These are phyloP conservation scores for Ceratonia siliqua DNA, from an alignment of 306 rosid species.

Conservation along the genomic window DNA sequence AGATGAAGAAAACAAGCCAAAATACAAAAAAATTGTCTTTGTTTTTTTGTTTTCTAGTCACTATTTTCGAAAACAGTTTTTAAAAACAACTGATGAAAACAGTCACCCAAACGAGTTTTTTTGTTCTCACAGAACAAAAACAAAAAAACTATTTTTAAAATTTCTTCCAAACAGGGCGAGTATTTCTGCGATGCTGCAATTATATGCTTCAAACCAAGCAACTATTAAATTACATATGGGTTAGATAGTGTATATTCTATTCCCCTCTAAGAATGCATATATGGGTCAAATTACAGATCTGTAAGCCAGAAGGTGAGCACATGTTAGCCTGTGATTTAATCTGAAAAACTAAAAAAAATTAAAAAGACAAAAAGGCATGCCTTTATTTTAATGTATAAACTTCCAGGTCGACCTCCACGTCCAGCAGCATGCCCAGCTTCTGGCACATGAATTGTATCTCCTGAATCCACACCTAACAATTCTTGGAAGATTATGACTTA, in stretches of 20 bases:
- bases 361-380: conserved; percentile 31
- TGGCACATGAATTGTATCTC: conserved; percentile 93
- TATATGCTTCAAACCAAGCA: background rate
- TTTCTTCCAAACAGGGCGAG: no score
- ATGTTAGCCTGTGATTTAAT: conserved; percentile 17
- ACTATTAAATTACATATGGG: background rate
- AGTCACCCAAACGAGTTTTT: no score
- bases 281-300: conserved; percentile 6
- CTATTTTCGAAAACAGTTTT: no score
- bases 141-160: no score
- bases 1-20: no score
- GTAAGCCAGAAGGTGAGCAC: conserved; percentile 24
- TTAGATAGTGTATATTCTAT: conserved; percentile 17
- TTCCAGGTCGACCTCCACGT: conserved; percentile 73
- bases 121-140: no score
- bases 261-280: conserved; percentile 3
- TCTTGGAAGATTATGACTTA: conserved; percentile 27
- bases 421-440: conserved; percentile 85
- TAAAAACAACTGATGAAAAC: no score
- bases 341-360: background rate
- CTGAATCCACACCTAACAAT: conserved; percentile 81
- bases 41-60: no score
- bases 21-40: no score
- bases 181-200: background rate
- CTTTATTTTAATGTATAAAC: conserved; percentile 79